Conservation (phyloP, 2,329 filamentous ascomycete species). For the Penicillium thymicola region DNA sequence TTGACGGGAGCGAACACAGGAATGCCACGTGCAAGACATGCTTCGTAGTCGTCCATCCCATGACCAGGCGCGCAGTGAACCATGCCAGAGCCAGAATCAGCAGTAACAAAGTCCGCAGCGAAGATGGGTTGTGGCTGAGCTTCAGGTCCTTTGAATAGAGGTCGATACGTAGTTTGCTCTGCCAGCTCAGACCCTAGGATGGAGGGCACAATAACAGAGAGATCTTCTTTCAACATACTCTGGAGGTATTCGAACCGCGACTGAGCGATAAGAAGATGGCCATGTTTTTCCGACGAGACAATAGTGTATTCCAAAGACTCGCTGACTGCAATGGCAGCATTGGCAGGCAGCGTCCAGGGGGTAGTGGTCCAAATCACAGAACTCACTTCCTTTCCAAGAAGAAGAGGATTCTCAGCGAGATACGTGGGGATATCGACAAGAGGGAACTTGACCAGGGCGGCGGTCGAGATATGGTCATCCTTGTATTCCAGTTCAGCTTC, state of each 20-base stretch:
- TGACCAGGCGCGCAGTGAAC: conserved; percentile 94
- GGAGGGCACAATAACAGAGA: conserved; percentile 52
- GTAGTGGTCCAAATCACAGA: conserved; percentile 99
- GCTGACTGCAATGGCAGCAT: conserved; percentile 81
- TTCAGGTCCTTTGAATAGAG: conserved; percentile 62
- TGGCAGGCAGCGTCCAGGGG: conserved; percentile 94
- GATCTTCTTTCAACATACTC: conserved; percentile 49
- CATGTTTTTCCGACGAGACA: conserved; percentile 55
- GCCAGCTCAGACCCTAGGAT: conserved; percentile 65
- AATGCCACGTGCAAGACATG: conserved; percentile 68
- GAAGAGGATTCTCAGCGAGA: conserved; percentile 40
- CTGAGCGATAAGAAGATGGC: conserved; percentile 67
- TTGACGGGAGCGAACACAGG: conserved; percentile 78
- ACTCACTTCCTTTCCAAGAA: conserved; percentile 55
- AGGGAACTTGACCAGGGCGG: conserved; percentile 71
- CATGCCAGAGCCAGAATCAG: conserved; percentile 87
- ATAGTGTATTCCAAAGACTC: conserved; percentile 70
- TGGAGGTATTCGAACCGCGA: conserved; percentile 62
- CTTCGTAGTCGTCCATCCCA: conserved; percentile 92
- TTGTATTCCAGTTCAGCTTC: conserved; percentile 65
- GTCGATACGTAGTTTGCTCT: conserved; percentile 62
- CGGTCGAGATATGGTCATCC: conserved; percentile 57
- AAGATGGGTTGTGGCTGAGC: conserved; percentile 67
- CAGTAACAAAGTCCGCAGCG: conserved; percentile 82
- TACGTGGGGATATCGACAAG: conserved; percentile 51